Conservation (phyloP, 2,329 filamentous ascomycete species). For the Trichoderma sp. region DNA sequence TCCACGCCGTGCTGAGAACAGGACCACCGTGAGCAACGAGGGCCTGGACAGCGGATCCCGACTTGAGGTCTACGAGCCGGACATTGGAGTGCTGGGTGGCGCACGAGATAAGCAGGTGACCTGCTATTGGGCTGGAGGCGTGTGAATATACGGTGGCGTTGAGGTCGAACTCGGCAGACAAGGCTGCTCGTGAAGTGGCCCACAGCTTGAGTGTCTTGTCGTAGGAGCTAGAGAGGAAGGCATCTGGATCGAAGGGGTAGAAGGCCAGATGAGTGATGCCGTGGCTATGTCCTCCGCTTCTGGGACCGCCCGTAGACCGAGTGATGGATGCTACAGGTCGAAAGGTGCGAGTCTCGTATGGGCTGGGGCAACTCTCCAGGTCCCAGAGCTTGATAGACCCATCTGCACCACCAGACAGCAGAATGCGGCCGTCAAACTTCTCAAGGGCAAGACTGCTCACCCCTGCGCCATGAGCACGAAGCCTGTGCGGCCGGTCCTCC, state of each 20-base stretch:
- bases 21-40: constrained; percentile 67
- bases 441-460: constrained; percentile 79
- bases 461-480: constrained; percentile 72
- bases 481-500: constrained; percentile 34
- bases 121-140: constrained; percentile 68
- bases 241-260: constrained; percentile 73
- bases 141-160: constrained; percentile 72
- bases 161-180: constrained; percentile 66
- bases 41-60: constrained; percentile 69
- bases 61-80: constrained; percentile 80
- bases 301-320: constrained; percentile 37
- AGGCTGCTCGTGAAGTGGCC: constrained; percentile 59
- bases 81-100: constrained; percentile 83
- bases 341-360: constrained; percentile 47
- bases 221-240: constrained; percentile 74
- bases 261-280: constrained; percentile 75
- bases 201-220: constrained; percentile 76
- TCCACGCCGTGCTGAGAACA: constrained; percentile 73
- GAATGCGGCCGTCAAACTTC: constrained; percentile 70
- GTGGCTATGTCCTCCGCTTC: constrained; percentile 54
- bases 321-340: constrained; percentile 52
- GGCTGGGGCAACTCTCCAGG: constrained; percentile 59
- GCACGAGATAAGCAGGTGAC: constrained; percentile 78
- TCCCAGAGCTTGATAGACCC: constrained; percentile 86
- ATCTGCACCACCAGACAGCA: constrained; percentile 83